Evolutionary conservation across 2,329 filamentous ascomycete genomes (phyloP), one percentile per base, ranked within the genome.

Genomic region (Aspergillus fumigatiaffinis): DNA sequence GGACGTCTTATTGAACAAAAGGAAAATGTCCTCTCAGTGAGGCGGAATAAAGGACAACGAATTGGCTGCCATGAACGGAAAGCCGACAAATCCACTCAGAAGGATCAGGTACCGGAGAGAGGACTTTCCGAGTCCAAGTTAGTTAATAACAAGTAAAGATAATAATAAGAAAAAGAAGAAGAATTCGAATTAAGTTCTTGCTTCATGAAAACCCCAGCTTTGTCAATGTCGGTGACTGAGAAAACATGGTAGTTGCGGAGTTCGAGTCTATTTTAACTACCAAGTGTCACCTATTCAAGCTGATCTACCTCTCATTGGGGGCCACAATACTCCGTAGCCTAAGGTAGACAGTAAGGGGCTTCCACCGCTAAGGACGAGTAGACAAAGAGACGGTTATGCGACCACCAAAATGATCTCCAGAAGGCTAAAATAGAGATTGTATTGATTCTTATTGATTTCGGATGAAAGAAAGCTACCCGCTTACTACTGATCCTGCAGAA

Each of bases 61-160:
- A 52, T 51, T 23, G 41, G 29, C 58, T 62, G 59, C 59, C 63
- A 67, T 67, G 55, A 47, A 63, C 55, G 17, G 42, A 25, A 49
- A 23, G 10, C 14, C 32, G 4, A 38, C 32, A 17, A 17, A 17
- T 38, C 14, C 14, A 38, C 32, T 35, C 32, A 17, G 29, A 38
- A 38, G 14, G 32, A 38, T 17, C 32, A 17, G 32, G 5, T 17
- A 38, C 14, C 14, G 14, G 14, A 38, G 5, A 38, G 14, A 38
- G 32, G 32, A 38, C 14, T 7, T 38, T 8, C 32, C 14, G 2
- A 17, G 32, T 38, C 14, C 14, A 17, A 14, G 14, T 17, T 3
- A 38, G 14, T 35, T 35, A 38, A 7, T 38, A n/a, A n/a, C 32
- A 38, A 38, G 14, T 38, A 38, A 38, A 6, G 14, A 17, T 17